Evolutionary conservation across 2,329 filamentous ascomycete species (phyloP), one percentile per base, ranked within the genome.

Genomic region (Aspergillus sp.): DNA sequence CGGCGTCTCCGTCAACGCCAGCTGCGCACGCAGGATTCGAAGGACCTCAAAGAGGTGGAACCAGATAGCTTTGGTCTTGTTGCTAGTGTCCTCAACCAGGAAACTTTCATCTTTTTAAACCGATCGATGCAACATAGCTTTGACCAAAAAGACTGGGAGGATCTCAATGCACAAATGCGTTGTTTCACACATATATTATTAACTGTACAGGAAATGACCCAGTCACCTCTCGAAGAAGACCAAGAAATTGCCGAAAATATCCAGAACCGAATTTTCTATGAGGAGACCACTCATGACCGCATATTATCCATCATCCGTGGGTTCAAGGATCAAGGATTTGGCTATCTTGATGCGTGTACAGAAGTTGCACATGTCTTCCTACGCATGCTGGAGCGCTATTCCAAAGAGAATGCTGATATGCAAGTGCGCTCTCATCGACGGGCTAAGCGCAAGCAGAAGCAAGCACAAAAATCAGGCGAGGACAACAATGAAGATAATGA

Each of bases 161-260:
- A 95, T 55, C 69, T 97, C 11, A 88, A 90, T 43, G 85, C 91
- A 1, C 84, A 87, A 38, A 93, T 97, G 83, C 84, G 88, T 43
- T 96, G 90, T 61, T 95, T 96, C 61, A 97, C 90, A 0, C 90
- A 97, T 61, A 93, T 97, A 52, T 74, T 95, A 13, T 76, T 95
- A 27, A 95, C 90, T 0, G 86, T 97, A 2, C 90, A 95, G 58
- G 88, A 94, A 48, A 97, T 98, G 90, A 76, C 83, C 1, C 82
- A 86, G 37, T 93, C 88, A 1, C 77, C 80, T 1, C 78, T 88
- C 28, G 90, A 96, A 50, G 90, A 96, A n/a, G 88, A 98, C 53
- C 86, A 95, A 60, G 93, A 97, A 56, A 97, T 98, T 62, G 91
- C 93, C 0, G 91, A 98, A 62, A 98, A 98, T 56, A 96, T 95